Evolutionary conservation across 2,329 filamentous ascomycete species (phyloP), one percentile per base, ranked within the genome.

Genomic region (Exophiala spinifera): DNA sequence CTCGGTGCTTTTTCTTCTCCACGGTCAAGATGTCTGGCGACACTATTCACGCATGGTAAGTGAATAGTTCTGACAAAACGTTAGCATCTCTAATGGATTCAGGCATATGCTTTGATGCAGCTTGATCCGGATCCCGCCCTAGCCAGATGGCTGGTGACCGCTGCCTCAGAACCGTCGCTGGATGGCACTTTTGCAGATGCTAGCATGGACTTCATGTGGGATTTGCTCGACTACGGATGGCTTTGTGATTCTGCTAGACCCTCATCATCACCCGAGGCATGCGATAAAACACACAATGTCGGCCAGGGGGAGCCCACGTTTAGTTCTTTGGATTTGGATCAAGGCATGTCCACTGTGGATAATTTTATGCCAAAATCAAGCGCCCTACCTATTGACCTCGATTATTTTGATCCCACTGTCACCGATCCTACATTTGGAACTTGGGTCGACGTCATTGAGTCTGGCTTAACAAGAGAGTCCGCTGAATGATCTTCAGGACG

Each of bases 181-280:
- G 36, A 47, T 4, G 31, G 46, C 10, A 19, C 25, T 17, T 1
- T 10, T 3, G 37, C 21, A 17, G 50, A 53, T 34, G 10, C 55
- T 4, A 49, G 15, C 23, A 23, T 50, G 14, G 55, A 53, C 14
- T 37, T 43, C 6, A 23, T 57, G 5, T 48, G 46, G 43, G 50
- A 50, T n/a, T 42, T 57, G 5, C 55, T 57, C 47, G 55, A 57
- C 46, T 57, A 57, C 34, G 55, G 55, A 5, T 57, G 55, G 55
- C 46, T 57, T 7, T 53, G 50, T 17, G 55, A 57, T 43, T 31
- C 50, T 19, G 55, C 55, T 20, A 50, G 47, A 28, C 37, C 47
- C 23, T 43, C 37, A 25, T 25, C 23, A 8, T 25, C 23, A 25
- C 23, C 23, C 8, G 23, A 25, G 23, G 23, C 23, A 8, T 25